phyloP scores from a whole-genome alignment of 2,329 filamentous ascomycete genomes.

The Exophiala sideris region DNA sequence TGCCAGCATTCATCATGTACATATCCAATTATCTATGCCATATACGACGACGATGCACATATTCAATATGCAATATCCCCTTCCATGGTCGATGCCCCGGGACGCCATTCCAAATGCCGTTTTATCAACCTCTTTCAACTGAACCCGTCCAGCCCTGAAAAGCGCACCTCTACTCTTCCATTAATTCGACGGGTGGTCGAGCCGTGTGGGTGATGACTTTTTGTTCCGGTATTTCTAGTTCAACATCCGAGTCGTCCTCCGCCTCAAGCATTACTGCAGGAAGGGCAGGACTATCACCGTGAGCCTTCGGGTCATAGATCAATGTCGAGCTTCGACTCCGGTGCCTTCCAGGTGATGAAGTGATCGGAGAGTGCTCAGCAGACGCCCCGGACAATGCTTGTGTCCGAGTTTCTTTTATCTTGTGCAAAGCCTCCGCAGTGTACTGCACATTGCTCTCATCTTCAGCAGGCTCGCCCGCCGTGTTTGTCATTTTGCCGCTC shows the following conservation, averaged over 20 bases:
- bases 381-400: constrained; percentile 13
- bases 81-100: too few relatives aligned
- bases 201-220: constrained; percentile 52
- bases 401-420: constrained; percentile 15
- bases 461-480: constrained; percentile 5
- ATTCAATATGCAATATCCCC: too few relatives aligned
- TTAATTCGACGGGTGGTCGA: constrained; percentile 56
- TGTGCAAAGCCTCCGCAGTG: constrained; percentile 22
- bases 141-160: too few relatives aligned
- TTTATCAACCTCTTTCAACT: too few relatives aligned
- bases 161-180: constrained; percentile 36
- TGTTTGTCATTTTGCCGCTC: constrained; percentile 36
- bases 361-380: constrained; percentile 17
- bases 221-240: constrained; percentile 44
- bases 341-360: constrained; percentile 32
- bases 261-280: constrained; percentile 64
- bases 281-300: constrained; percentile 57
- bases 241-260: constrained; percentile 45
- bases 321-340: constrained; percentile 56
- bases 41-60: too few relatives aligned
- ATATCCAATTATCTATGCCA: too few relatives aligned
- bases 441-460: constrained; percentile 18
- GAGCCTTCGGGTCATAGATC: constrained; percentile 61
- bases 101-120: background rate
- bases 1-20: too few relatives aligned